Base-by-base conservation (phyloP, 345 rosid species). In the Acer yangbiense region DNA sequence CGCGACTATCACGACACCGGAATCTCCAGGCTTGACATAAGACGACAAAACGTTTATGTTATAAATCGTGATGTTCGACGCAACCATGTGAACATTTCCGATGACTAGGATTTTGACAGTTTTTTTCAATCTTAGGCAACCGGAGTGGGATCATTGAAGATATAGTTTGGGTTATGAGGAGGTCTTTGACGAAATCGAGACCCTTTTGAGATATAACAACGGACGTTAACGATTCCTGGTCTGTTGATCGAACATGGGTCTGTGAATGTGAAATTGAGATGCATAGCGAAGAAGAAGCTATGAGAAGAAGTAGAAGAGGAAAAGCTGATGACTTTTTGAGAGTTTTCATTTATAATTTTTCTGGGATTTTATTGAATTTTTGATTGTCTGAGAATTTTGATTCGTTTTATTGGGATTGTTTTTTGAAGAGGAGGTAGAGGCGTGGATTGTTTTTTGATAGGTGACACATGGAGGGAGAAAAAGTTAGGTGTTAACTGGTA, bases 151-250 rank as follows among this genome's bases (percentile, higher is more conserved):
- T 83, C 12, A 87, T 84, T 32, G 95, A 88, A 55, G 93, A 81
- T 6, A 88, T 82, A 1, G 97, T 95, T 86, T 89, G 85, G 82
- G 83, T 85, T 57, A 96, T 80, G 68, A 95, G 93, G 32, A 92
- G 82, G 69, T 93, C 81, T 84, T 92, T 95, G 76, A 92, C 65
- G 87, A 95, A 95, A 79, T 92, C 94, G 74, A 95, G 92, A 18
- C 98, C 99, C 71, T 80, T 83, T 82, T 95, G 92, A 69, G 94
- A 88, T 60, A 96, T 77, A 39, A 88, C 79, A 70, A 93, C 74
- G 64, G 98, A 90, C 70, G 94, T 95, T 89, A 91, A 95, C 61
- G 95, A 86, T 29, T 87, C 85, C 9, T 3, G 27, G 83, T 52
- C 62, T 46, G 90, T 62, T 0, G 39, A 67, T 52, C 55, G 72